Evolutionary conservation across 768 basidiomycete genomes (phyloP).

Genomic region (Pisolithus orientalis): DNA sequence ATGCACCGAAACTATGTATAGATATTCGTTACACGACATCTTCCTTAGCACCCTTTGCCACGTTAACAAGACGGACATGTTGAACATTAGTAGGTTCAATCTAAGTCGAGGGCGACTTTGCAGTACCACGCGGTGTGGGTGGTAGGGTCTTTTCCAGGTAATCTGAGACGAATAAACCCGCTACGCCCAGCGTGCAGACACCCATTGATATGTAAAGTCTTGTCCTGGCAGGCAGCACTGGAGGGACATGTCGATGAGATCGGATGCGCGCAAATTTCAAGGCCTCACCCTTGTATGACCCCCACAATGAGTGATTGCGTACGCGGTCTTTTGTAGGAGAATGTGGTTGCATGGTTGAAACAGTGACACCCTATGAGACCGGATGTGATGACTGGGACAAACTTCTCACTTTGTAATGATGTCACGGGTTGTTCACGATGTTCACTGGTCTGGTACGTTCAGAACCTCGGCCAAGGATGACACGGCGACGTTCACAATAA

Average conservation of each 20-base stretch:
- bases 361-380: too few relatives aligned
- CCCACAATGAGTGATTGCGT: constrained; percentile 30
- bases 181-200: constrained; percentile 39
- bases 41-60: too few relatives aligned
- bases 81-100: too few relatives aligned
- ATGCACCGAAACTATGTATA: too few relatives aligned
- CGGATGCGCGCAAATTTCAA: not conserved
- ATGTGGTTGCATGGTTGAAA: not conserved
- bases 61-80: too few relatives aligned
- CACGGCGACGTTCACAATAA: constrained; percentile 1
- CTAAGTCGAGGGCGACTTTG: not conserved
- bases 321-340: not conserved
- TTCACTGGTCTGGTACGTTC: constrained; percentile 72
- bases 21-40: too few relatives aligned
- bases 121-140: not conserved
- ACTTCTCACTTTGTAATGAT: too few relatives aligned
- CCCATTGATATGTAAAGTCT: constrained; percentile 47
- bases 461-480: not conserved
- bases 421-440: constrained; percentile 34
- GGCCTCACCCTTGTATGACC: constrained; percentile 37
- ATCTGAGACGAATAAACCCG: constrained; percentile 45
- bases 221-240: constrained; percentile 50
- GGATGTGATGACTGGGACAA: too few relatives aligned
- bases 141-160: constrained; percentile 42
- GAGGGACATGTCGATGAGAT: constrained; percentile 8